A percentile compares a stretch with the other conserved stretches of the same genome.
Evolutionary conservation across 805 yeast genomes (phyloP).

Genomic region (Sugiyamaella valdiviana): DNA sequence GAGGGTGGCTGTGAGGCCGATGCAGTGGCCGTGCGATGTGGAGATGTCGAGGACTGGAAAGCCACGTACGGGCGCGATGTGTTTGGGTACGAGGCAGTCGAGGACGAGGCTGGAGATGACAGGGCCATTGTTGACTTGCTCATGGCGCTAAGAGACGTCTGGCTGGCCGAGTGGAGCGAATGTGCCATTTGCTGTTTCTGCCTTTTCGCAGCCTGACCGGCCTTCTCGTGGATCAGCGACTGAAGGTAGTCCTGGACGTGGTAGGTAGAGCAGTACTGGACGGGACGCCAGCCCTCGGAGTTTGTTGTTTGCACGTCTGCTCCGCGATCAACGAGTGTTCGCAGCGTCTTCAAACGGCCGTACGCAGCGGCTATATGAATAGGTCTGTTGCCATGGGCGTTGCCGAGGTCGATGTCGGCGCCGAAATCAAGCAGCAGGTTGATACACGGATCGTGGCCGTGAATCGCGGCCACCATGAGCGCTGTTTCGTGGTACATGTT

Average conservation of each 20-base stretch:
- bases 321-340: conserved; percentile 44
- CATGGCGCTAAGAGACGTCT: background rate
- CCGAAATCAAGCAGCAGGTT: conserved; percentile 64
- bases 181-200: conserved; percentile 11
- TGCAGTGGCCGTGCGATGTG: background rate
- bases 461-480: conserved; percentile 58
- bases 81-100: too few relatives aligned
- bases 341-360: conserved; percentile 54
- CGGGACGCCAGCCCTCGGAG: conserved; percentile 57
- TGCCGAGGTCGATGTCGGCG: conserved; percentile 68
- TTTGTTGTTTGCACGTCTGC: conserved; percentile 48
- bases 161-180: background rate
- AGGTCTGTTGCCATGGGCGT: conserved; percentile 72
- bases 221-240: conserved; percentile 22
- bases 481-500: conserved; percentile 42
- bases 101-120: background rate
- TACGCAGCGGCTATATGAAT: conserved; percentile 74
- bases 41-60: conserved; percentile 2
- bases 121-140: background rate
- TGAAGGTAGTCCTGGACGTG: conserved; percentile 43
- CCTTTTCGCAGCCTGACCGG: conserved; percentile 12
- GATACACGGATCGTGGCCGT: conserved; percentile 58
- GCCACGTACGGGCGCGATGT: conserved; percentile 3
- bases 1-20: background rate
- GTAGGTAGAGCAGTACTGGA: conserved; percentile 51